Base-by-base conservation (phyloP, 2,329 filamentous ascomycete species). In the Verticillium klebahnii region DNA sequence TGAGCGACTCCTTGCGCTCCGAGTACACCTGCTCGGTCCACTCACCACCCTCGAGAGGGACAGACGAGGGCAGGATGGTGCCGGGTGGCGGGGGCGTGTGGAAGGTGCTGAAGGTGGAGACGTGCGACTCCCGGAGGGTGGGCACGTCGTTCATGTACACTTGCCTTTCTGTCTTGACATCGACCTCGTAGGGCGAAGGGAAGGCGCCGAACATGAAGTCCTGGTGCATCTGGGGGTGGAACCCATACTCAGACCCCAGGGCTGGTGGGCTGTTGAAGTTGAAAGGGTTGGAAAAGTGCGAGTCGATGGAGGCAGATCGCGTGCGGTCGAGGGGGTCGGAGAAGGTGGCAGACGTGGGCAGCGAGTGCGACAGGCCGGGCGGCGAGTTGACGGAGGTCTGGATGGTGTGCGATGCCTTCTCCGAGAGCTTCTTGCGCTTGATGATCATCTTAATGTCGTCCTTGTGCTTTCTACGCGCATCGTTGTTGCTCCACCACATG, bases 391-490 rank as follows among this genome's bases (percentile, higher is more conserved):
- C 78, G 50, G 83, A 80, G 60, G 81, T 82, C 66, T 82, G 80
- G 61, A 85, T 80, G 55, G 79, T 79, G 70, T 82, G 78, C 59
- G 87, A 83, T 59, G 86, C 82, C 86, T 97, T 97, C 78, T 97
- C 94, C 31, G 89, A 88, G 68, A 96, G 84, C 85, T 98, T 98
- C 74, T 95, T 98, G 74, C 89, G 87, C 86, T 97, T 97, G 82
- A 99, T 98, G 77, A 94, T 92, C 77, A 90, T 89, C 84, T 99
- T 99, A 83, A 99, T 96, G 68, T 89, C 81, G 73, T 98, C 95
- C 80, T 98, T 99, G 75, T 97, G 92, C 61, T 88, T 80, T 69
- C 89, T 87, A 68, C 95, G 85, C 72, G 90, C 87, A 66, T 97
- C 93, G 72, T 91, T 90, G 82, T 95, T 97, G 78, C 89, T 91